Evolutionary conservation across 2,329 filamentous ascomycete species (phyloP).

Genomic region (Fusarium secorum): DNA sequence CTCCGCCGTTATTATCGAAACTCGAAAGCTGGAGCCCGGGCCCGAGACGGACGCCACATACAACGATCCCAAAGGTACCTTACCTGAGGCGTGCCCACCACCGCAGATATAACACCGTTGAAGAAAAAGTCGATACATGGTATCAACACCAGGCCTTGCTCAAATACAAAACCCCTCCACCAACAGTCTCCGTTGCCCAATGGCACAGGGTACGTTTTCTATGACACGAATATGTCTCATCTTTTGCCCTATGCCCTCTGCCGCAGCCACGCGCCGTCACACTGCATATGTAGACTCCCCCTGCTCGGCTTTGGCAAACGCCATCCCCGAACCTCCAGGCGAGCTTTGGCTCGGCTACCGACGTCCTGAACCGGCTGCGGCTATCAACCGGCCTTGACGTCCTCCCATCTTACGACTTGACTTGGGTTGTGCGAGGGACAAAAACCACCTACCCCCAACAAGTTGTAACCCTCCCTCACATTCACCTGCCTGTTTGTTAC

Average conservation of each 20-base stretch:
- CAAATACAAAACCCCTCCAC: constrained; percentile 5
- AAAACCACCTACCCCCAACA: constrained; percentile 40
- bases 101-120: constrained; percentile 2
- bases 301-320: constrained; percentile 34
- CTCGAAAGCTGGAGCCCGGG: constrained; percentile 29
- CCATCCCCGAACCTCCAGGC: constrained; percentile 35
- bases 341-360: constrained; percentile 41
- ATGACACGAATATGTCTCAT: constrained; percentile 39
- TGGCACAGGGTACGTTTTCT: constrained; percentile 13
- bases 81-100: neutral
- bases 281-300: constrained; percentile 18
- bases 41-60: constrained; percentile 20
- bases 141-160: constrained; percentile 19
- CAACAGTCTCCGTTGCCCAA: constrained; percentile 15
- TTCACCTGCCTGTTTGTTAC: constrained; percentile 16
- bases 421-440: constrained; percentile 19
- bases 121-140: constrained; percentile 3
- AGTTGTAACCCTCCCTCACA: constrained; percentile 7
- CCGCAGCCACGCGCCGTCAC: constrained; percentile 18
- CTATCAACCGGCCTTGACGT: constrained; percentile 13
- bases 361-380: constrained; percentile 27
- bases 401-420: constrained; percentile 32
- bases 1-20: constrained; percentile 19
- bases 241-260: neutral
- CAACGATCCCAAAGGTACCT: neutral